A percentile compares a stretch with the other conserved stretches of the same genome.
Evolutionary conservation across 352 stramenopile genomes (phyloP).

Genomic region (Thalassiosira gravida): DNA sequence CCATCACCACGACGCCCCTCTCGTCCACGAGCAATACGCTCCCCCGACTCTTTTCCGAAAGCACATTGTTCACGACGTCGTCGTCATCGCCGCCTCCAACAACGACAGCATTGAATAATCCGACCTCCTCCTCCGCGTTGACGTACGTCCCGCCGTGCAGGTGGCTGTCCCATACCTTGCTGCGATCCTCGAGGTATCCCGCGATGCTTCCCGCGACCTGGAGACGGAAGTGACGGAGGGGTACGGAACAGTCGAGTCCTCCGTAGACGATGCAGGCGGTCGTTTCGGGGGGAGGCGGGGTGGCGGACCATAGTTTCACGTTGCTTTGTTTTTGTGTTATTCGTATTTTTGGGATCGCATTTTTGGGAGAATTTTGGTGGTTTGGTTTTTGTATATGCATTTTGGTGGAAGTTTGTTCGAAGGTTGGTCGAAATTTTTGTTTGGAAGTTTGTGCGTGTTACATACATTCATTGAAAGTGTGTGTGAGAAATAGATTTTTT

Average conservation of each 20-base stretch:
- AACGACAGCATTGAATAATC: too few relatives aligned
- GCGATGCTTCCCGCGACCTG: slow-evolving; percentile 10
- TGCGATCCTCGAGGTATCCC: slow-evolving; percentile 5
- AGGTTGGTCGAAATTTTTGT: neutral
- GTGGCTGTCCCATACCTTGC: slow-evolving; percentile 46
- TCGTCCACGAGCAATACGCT: slow-evolving; percentile 30
- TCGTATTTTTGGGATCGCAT: neutral
- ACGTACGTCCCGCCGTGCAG: slow-evolving; percentile 17
- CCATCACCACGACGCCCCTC: slow-evolving; percentile 30
- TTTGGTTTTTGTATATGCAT: neutral
- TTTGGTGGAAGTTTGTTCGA: too few relatives aligned
- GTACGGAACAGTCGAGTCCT: neutral
- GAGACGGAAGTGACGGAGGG: slow-evolving; percentile 21
- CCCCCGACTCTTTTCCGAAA: neutral
- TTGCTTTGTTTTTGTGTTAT: neutral
- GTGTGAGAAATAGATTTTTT: too few relatives aligned
- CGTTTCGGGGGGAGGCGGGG: neutral
- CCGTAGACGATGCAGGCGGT: slow-evolving; percentile 26
- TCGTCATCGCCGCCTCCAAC: neutral
- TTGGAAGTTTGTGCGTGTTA: neutral
- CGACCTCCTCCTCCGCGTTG: neutral
- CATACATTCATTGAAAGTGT: neutral
- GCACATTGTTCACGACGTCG: neutral
- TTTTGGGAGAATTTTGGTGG: neutral
- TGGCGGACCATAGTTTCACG: neutral